Conservation (phyloP, 148 eudicot species). For the Spergularia bocconei region DNA sequence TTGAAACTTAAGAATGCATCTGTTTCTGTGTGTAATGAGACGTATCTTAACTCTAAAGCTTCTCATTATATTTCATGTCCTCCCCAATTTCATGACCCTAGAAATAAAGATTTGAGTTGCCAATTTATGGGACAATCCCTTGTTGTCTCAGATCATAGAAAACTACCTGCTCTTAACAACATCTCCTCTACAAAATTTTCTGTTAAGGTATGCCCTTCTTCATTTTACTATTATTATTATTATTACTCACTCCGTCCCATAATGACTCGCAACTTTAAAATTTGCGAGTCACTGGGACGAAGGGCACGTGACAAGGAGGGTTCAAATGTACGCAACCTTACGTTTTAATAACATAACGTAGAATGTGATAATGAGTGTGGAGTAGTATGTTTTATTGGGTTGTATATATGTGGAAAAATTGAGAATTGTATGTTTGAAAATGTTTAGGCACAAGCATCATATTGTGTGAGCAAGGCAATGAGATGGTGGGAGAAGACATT, state of each 20-base stretch:
- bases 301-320: no score
- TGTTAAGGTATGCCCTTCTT: slow-evolving; percentile 27
- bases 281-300: no score
- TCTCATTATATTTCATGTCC: background rate
- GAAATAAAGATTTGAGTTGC: slow-evolving; percentile 13
- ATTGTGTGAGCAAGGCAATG: slow-evolving; percentile 51
- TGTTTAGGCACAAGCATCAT: slow-evolving; percentile 54
- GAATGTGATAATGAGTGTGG: no score
- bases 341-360: no score
- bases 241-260: background rate
- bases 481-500: slow-evolving; percentile 96
- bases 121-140: slow-evolving; percentile 32
- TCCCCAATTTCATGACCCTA: slow-evolving; percentile 16
- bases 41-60: slow-evolving; percentile 9
- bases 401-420: background rate
- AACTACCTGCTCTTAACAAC: background rate
- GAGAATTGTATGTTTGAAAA: background rate
- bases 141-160: slow-evolving; percentile 23
- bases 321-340: background rate
- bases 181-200: slow-evolving; percentile 17
- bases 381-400: background rate
- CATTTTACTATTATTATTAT: background rate
- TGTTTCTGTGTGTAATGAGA: slow-evolving; percentile 20
- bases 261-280: no score
- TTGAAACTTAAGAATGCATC: slow-evolving; percentile 16